Evolutionary conservation across 148 eudicot species (phyloP), one percentile per base, ranked within the genome.

Genomic region (Chenopodium album): DNA sequence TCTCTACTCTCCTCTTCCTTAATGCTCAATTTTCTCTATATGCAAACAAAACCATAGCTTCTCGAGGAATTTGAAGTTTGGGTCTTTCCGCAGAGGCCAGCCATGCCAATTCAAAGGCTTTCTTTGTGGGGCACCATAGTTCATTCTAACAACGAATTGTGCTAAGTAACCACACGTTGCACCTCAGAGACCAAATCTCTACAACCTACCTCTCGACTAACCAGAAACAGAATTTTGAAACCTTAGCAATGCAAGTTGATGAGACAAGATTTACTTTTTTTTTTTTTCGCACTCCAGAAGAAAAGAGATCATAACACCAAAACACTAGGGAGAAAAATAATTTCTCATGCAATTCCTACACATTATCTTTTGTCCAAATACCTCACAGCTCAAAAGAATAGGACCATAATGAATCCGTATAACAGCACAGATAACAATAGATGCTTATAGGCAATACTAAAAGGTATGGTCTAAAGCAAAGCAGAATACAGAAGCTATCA

Each of bases 1-100:
- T 80, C 17, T 32, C 31, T 17, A 19, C 9, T 54, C 47, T 17
- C n/a, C 9, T 54, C 76, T 46, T 44, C 72, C 60, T 80, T 62
- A 71, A 62, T 73, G 44, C 28, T 73, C 37, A 73, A 47, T 72
- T 19, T 17, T 46, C 34, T 29, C 22, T 8, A 9, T 29, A 4
- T 28, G 52, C 65, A 66, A 60, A 80, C 82, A 60, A 72, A 37
- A 59, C 14, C 16, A 7, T 41, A 60, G 76, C 82, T 79, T 71
- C 74, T 46, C 3, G 1, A 31, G 8, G 13, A n/a, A 66, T 46
- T 17, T 11, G 20, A 65, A 12, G 72, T 67, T 67, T 78, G 41
- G 41, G 20, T 22, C 62, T n/a, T 32, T n/a, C 29, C 13, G 50
- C n/a, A 71, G 32, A 71, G 52, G 12, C 52, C 31, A 37, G 13